These are phyloP conservation scores for Coccomyxa sp. DNA, from an alignment of 139 green algal genomes.

Conservation along the genomic window DNA sequence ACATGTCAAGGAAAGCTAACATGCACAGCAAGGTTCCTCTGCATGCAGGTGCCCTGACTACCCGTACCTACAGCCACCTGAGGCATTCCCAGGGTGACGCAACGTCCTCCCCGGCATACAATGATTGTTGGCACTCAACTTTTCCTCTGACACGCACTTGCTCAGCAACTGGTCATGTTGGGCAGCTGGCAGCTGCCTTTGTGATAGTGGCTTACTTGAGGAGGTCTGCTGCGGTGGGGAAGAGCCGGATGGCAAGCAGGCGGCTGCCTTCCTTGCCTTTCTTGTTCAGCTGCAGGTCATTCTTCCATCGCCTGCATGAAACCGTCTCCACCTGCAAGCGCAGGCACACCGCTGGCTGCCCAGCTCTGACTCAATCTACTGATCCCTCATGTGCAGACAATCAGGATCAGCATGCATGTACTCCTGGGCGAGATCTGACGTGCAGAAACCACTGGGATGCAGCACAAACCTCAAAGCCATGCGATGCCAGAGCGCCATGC, in stretches of 20 bases:
- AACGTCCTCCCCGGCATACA: neutral
- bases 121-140: neutral
- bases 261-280: constrained; percentile 58
- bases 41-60: neutral
- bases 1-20: neutral
- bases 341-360: neutral
- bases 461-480: constrained; percentile 36
- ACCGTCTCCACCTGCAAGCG: constrained; percentile 7
- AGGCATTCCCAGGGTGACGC: neutral
- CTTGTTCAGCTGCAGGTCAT: constrained; percentile 45
- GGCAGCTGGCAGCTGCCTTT: neutral
- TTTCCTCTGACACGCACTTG: too few relatives aligned
- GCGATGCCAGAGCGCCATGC: constrained; percentile 42
- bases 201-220: constrained; percentile 27
- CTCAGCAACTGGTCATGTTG: neutral
- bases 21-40: neutral
- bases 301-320: constrained; percentile 52
- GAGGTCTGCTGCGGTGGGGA: constrained; percentile 21
- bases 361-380: neutral
- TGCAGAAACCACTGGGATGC: neutral
- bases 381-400: too few relatives aligned
- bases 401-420: neutral
- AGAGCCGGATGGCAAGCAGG: constrained; percentile 45
- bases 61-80: neutral
- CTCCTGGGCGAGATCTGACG: neutral